These are phyloP conservation scores for Termitomyces sp. DNA, from an alignment of 768 basidiomycete species.

Conservation along the genomic window DNA sequence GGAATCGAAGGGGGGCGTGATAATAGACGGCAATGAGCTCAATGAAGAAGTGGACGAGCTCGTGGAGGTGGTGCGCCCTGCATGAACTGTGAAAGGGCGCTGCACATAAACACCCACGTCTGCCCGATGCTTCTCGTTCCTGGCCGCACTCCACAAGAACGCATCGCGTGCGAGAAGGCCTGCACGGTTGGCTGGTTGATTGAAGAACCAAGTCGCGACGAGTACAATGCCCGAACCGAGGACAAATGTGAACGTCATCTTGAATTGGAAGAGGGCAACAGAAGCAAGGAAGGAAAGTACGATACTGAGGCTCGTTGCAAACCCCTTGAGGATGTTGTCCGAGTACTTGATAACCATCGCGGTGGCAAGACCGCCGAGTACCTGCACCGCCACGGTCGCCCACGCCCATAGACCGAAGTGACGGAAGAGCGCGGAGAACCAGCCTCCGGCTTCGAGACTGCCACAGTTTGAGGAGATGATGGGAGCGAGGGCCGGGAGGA, in stretches of 20 bases:
- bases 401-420: slow-evolving; percentile 95
- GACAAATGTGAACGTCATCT: slow-evolving; percentile 80
- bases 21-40: slow-evolving; percentile 20
- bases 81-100: slow-evolving; percentile 17
- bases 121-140: slow-evolving; percentile 20
- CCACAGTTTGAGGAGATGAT: slow-evolving; percentile 50
- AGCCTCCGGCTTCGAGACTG: slow-evolving; percentile 25
- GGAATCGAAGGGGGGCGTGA: slow-evolving; percentile 17
- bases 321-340: slow-evolving; percentile 92
- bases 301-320: slow-evolving; percentile 92
- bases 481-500: slow-evolving; percentile 82
- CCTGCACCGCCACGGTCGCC: slow-evolving; percentile 87
- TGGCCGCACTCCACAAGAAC: slow-evolving; percentile 15
- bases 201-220: slow-evolving; percentile 89
- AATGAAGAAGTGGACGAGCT: slow-evolving; percentile 28
- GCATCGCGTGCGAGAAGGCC: slow-evolving; percentile 10
- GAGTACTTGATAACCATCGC: slow-evolving; percentile 97
- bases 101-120: slow-evolving; percentile 3
- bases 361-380: slow-evolving; percentile 89
- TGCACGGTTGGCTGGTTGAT: slow-evolving; percentile 47
- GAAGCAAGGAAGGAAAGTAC: slow-evolving; percentile 93
- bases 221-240: slow-evolving; percentile 82
- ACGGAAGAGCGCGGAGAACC: slow-evolving; percentile 56
- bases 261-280: slow-evolving; percentile 85
- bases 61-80: slow-evolving; percentile 21